phyloP scores from a whole-genome alignment of 306 rosid genomes.

The Astragalus membranaceus region DNA sequence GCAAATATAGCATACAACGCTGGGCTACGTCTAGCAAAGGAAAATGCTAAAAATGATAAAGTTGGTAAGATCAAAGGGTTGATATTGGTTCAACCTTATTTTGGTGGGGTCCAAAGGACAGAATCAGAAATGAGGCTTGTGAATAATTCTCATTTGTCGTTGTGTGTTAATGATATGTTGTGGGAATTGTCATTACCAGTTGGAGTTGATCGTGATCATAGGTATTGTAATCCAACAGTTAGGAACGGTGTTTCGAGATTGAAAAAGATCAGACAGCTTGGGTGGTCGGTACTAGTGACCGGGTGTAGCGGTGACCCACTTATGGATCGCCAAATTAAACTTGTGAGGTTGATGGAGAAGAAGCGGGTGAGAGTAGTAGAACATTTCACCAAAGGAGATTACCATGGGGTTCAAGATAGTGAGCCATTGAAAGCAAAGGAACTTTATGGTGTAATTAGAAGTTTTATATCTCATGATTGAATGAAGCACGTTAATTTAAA shows the following conservation, averaged over 20 bases:
- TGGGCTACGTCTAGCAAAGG: slow-evolving; percentile 29
- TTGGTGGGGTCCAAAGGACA: slow-evolving; percentile 38
- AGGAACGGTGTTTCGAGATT: background rate
- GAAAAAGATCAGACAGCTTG: slow-evolving; percentile 8
- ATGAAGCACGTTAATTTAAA: background rate
- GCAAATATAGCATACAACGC: slow-evolving; percentile 45
- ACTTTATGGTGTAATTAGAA: background rate
- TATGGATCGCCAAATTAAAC: slow-evolving; percentile 36
- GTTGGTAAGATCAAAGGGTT: slow-evolving; percentile 26
- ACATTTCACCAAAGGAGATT: slow-evolving; percentile 31
- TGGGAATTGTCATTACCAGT: slow-evolving; percentile 45
- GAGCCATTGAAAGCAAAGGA: slow-evolving; percentile 22
- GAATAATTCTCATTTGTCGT: slow-evolving; percentile 13
- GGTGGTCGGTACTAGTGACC: slow-evolving; percentile 33
- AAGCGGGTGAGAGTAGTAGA: slow-evolving; percentile 31
- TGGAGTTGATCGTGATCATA: slow-evolving; percentile 43
- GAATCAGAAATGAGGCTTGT: slow-evolving; percentile 33
- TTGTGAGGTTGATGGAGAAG: slow-evolving; percentile 23
- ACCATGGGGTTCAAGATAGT: slow-evolving; percentile 32
- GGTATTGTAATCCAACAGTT: slow-evolving; percentile 42
- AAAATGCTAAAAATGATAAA: background rate
- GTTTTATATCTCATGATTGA: slow-evolving; percentile 4
- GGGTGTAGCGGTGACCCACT: slow-evolving; percentile 52
- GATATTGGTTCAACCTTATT: slow-evolving; percentile 41
- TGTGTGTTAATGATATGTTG: slow-evolving; percentile 10